A percentile compares a stretch with the other conserved stretches of the same genome.
These are phyloP conservation scores for Mucor racemosus DNA, from an alignment of 371 early-diverging fungal genomes.

Conservation along the genomic window DNA sequence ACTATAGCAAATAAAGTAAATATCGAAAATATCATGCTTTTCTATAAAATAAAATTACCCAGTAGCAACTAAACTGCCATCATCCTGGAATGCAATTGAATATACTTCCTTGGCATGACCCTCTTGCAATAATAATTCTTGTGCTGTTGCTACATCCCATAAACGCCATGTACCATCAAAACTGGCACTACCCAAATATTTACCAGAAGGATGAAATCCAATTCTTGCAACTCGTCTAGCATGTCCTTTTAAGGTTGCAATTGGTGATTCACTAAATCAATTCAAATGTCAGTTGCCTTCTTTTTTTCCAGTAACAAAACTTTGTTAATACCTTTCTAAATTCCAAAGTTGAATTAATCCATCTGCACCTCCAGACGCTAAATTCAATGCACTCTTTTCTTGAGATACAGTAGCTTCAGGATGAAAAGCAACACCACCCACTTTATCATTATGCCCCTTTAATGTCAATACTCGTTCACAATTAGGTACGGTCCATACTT, in stretches of 20 bases:
- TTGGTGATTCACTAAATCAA: slow-evolving; percentile 69
- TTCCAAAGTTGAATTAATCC: slow-evolving; percentile 82
- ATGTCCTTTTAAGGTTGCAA: slow-evolving; percentile 84
- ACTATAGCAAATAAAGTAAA: slow-evolving; percentile 36
- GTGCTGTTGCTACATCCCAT: slow-evolving; percentile 84
- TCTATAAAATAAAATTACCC: slow-evolving; percentile 57
- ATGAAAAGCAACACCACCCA: slow-evolving; percentile 90
- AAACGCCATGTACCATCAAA: slow-evolving; percentile 95
- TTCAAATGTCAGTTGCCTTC: not conserved
- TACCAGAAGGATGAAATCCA: slow-evolving; percentile 90
- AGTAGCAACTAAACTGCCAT: slow-evolving; percentile 90
- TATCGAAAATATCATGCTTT: not conserved
- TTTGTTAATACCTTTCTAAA: slow-evolving; percentile 56
- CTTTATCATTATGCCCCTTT: slow-evolving; percentile 84
- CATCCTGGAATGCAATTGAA: slow-evolving; percentile 87
- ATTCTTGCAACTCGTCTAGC: slow-evolving; percentile 83
- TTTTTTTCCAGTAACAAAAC: not conserved
- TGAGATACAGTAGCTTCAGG: slow-evolving; percentile 77
- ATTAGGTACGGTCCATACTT: slow-evolving; percentile 86
- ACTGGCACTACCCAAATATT: slow-evolving; percentile 86
- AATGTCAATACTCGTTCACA: slow-evolving; percentile 65
- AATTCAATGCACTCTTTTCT: slow-evolving; percentile 67
- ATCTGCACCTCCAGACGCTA: slow-evolving; percentile 87
- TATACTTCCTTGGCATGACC: slow-evolving; percentile 95
- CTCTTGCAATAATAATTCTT: slow-evolving; percentile 88